These are phyloP conservation scores for Candida qinlingensis DNA, from an alignment of 805 yeast genomes.

Conservation along the genomic window DNA sequence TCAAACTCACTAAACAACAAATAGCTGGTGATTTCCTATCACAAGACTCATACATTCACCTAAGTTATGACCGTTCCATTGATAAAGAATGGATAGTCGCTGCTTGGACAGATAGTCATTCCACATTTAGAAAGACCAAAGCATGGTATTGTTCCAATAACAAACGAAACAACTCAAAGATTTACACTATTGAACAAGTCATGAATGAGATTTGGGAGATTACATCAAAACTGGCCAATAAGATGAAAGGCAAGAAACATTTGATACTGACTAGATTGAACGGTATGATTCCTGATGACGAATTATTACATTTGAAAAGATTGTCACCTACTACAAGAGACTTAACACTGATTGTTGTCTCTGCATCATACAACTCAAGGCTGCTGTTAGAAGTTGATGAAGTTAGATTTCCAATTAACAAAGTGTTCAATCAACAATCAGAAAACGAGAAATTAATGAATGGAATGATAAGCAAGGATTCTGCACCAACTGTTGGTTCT, in stretches of 20 bases:
- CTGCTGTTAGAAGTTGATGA: slow-evolving; percentile 29
- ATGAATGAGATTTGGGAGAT: slow-evolving; percentile 64
- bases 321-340: slow-evolving; percentile 52
- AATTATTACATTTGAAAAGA: slow-evolving; percentile 72
- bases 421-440: slow-evolving; percentile 23
- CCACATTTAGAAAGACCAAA: slow-evolving; percentile 53
- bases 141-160: slow-evolving; percentile 51
- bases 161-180: slow-evolving; percentile 17
- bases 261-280: slow-evolving; percentile 65
- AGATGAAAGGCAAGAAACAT: slow-evolving; percentile 40
- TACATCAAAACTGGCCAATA: slow-evolving; percentile 40
- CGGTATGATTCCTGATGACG: slow-evolving; percentile 78
- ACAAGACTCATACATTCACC: slow-evolving; percentile 77
- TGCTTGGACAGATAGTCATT: slow-evolving; percentile 86
- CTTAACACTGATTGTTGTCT: slow-evolving; percentile 60
- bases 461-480: slow-evolving; percentile 7
- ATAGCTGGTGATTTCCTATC: slow-evolving; percentile 33
- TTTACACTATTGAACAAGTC: slow-evolving; percentile 42
- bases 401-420: slow-evolving; percentile 30
- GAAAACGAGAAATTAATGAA: slow-evolving; percentile 10
- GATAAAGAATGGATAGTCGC: slow-evolving; percentile 84
- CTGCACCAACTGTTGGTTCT: slow-evolving; percentile 23
- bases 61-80: slow-evolving; percentile 77
- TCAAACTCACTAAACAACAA: slow-evolving; percentile 36
- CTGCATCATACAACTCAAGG: slow-evolving; percentile 59